These are phyloP conservation scores for Tephrocybe sp. DNA, from an alignment of 768 basidiomycete species.

Conservation along the genomic window DNA sequence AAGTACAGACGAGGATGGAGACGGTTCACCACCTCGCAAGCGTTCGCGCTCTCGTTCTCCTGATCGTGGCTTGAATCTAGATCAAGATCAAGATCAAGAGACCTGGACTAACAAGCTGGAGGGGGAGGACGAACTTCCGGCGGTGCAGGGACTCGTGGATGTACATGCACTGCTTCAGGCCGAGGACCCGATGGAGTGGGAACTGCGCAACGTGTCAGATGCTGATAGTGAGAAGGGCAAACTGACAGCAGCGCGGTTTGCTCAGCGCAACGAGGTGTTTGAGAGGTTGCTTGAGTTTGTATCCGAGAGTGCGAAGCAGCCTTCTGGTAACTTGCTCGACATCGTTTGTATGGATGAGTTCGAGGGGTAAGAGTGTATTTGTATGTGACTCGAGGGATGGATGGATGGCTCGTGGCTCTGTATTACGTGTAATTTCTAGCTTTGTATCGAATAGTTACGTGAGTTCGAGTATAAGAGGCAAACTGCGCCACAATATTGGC, in stretches of 20 bases:
- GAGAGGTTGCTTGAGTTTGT: conserved; percentile 67
- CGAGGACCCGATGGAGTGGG: conserved; percentile 28
- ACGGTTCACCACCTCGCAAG: conserved; percentile 41
- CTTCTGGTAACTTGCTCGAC: conserved; percentile 60
- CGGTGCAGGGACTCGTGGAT: conserved; percentile 11
- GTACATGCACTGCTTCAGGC: conserved; percentile 16
- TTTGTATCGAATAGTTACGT: no score
- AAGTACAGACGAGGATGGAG: conserved; percentile 15
- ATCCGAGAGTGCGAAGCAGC: conserved; percentile 64
- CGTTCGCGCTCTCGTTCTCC: conserved; percentile 44
- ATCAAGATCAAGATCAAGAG: conserved; percentile 20
- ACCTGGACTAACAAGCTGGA: conserved; percentile 43
- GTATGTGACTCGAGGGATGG: not conserved
- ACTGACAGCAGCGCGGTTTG: conserved; percentile 50
- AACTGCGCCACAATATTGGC: no score
- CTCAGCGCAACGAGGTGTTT: conserved; percentile 70
- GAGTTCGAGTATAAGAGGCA: no score
- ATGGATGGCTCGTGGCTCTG: no score
- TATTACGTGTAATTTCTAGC: no score
- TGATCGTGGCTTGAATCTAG: conserved; percentile 21
- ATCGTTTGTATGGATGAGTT: conserved; percentile 46
- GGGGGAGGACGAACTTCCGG: conserved; percentile 25
- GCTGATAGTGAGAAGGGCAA: conserved; percentile 18
- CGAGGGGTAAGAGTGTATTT: conserved; percentile 7
- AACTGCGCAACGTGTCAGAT: conserved; percentile 19